phyloP scores from a whole-genome alignment of 768 basidiomycete genomes.

The Mycena crocata region DNA sequence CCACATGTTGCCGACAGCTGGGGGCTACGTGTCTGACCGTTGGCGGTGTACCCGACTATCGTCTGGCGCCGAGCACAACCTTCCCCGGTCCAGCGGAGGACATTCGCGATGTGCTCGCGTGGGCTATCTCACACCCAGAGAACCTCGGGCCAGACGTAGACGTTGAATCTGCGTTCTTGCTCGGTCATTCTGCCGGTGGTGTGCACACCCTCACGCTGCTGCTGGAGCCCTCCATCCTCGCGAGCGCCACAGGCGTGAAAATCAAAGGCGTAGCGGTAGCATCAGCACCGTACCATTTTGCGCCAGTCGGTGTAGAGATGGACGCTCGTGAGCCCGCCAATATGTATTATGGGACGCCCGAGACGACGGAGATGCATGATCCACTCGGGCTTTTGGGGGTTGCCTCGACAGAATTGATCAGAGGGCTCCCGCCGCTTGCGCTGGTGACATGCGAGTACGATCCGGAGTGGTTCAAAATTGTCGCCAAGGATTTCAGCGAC shows the following conservation, averaged over 20 bases:
- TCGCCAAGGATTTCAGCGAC: background rate
- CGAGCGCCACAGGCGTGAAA: slow-evolving; percentile 37
- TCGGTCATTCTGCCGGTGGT: slow-evolving; percentile 75
- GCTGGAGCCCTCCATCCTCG: slow-evolving; percentile 44
- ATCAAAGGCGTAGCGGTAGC: slow-evolving; percentile 10
- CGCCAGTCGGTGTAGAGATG: background rate
- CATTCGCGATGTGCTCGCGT: slow-evolving; percentile 68
- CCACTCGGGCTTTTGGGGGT: background rate
- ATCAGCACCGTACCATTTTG: slow-evolving; percentile 6
- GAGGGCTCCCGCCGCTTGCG: background rate
- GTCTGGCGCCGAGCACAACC: slow-evolving; percentile 66
- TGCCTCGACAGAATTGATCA: background rate
- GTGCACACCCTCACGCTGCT: slow-evolving; percentile 61
- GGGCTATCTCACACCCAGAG: slow-evolving; percentile 56
- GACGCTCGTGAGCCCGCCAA: background rate
- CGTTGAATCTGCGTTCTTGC: slow-evolving; percentile 55
- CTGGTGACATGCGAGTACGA: slow-evolving; percentile 1
- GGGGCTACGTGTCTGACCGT: too few relatives aligned
- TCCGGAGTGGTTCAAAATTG: slow-evolving; percentile 15
- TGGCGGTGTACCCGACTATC: slow-evolving; percentile 81
- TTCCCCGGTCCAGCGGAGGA: slow-evolving; percentile 69
- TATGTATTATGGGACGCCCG: slow-evolving; percentile 12
- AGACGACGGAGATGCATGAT: background rate
- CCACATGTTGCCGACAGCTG: too few relatives aligned
- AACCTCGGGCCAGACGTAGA: slow-evolving; percentile 51